Percentiles rank a stretch among this genome's conserved stretches.
Evolutionary conservation across 2,329 filamentous ascomycete species (phyloP).

Genomic region (Periconia sp.): DNA sequence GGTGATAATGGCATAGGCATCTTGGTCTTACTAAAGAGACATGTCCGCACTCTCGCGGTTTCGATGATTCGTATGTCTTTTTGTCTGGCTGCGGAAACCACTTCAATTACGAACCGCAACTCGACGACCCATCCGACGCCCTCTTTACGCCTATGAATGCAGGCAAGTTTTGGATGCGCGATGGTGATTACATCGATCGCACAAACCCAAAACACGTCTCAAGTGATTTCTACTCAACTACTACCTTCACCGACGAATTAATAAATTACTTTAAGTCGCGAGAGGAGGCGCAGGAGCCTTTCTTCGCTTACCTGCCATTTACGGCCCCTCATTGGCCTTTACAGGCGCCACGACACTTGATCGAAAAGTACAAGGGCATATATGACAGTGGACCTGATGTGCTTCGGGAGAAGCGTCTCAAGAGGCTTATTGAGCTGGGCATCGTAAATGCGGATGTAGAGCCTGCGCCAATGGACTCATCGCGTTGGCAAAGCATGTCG

Average conservation of each 20-base stretch:
- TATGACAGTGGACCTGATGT: conserved; percentile 34
- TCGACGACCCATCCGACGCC: conserved; percentile 13
- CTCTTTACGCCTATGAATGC: conserved; percentile 10
- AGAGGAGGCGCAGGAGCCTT: conserved; percentile 27
- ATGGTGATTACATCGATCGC: conserved; percentile 6
- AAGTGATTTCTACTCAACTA: conserved; percentile 40
- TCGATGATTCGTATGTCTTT: conserved; percentile 16
- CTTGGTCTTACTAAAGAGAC: conserved; percentile 15
- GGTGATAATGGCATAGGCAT: conserved; percentile 1
- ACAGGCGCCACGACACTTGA: conserved; percentile 30
- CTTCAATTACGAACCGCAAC: conserved; percentile 43
- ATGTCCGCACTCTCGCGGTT: conserved; percentile 14
- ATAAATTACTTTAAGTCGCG: conserved; percentile 30
- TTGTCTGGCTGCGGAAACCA: conserved; percentile 38
- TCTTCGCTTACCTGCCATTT: conserved; percentile 38
- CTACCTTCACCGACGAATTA: conserved; percentile 36
- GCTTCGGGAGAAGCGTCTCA: conserved; percentile 24
- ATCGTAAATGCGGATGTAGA: conserved; percentile 12
- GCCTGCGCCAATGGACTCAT: conserved; percentile 4
- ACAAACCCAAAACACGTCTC: conserved; percentile 12
- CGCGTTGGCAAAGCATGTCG: conserved; percentile 3
- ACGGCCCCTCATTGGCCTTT: conserved; percentile 39
- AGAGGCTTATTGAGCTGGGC: conserved; percentile 27
- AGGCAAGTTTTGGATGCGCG: conserved; percentile 12
- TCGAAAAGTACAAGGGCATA: conserved; percentile 24